A percentile compares a stretch with the other conserved stretches of the same genome.
phyloP scores from a whole-genome alignment of 2,329 filamentous ascomycete genomes.

The Alternaria tenuissima region DNA sequence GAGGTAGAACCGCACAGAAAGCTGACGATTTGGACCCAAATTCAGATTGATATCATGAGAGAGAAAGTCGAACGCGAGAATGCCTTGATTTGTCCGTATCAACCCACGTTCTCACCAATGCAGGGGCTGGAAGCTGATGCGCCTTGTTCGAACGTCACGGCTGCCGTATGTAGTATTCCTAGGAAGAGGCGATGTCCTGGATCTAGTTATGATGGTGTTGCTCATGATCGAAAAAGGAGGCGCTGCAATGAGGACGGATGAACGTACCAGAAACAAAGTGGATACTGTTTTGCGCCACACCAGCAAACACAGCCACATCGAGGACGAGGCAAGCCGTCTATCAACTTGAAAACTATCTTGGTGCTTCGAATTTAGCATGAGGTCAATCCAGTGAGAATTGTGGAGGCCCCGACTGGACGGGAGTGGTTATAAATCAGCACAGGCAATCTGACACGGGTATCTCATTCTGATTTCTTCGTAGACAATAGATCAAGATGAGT shows the following conservation, averaged over 20 bases:
- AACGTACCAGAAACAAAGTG: no score
- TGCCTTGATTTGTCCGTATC: not conserved
- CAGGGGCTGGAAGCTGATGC: not conserved
- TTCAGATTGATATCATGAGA: not conserved
- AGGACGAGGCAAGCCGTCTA: no score
- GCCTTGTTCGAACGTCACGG: not conserved
- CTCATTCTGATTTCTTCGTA: no score
- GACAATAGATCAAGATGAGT: no score
- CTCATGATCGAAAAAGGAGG: not conserved
- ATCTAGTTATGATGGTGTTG: not conserved
- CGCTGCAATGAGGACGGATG: not conserved
- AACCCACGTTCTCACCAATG: not conserved
- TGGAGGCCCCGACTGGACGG: no score
- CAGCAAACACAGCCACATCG: no score
- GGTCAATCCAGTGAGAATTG: no score
- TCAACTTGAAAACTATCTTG: no score
- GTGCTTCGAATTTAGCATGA: no score
- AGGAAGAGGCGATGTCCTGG: not conserved
- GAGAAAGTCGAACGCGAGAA: not conserved
- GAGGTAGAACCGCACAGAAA: not conserved
- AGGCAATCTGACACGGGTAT: no score
- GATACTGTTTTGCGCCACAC: no score
- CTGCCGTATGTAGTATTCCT: not conserved
- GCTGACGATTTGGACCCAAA: not conserved
- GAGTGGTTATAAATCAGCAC: no score